These are phyloP conservation scores for Agrocybe pediades DNA, from an alignment of 768 basidiomycete genomes.

Conservation along the genomic window DNA sequence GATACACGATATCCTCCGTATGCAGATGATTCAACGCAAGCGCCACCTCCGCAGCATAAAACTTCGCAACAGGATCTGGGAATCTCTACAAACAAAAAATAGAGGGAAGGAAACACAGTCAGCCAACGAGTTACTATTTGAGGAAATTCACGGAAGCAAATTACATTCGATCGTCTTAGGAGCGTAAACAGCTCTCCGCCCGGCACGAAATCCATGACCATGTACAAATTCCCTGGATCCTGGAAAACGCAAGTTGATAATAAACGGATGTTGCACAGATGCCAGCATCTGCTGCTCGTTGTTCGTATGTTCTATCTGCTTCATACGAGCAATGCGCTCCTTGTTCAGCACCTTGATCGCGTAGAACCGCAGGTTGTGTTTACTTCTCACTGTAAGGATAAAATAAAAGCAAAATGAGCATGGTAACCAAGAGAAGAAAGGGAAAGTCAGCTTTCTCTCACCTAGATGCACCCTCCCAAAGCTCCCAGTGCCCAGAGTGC, in stretches of 20 bases:
- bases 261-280: slow-evolving; percentile 87
- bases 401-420: slow-evolving; percentile 9
- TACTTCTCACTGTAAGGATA: slow-evolving; percentile 78
- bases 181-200: slow-evolving; percentile 97
- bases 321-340: slow-evolving; percentile 87
- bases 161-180: slow-evolving; percentile 83
- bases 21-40: slow-evolving; percentile 92
- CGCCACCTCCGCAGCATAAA: slow-evolving; percentile 95
- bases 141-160: slow-evolving; percentile 27
- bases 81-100: slow-evolving; percentile 60
- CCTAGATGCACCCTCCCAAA: slow-evolving; percentile 96
- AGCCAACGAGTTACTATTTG: slow-evolving; percentile 10
- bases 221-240: slow-evolving; percentile 90
- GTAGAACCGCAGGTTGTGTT: slow-evolving; percentile 94
- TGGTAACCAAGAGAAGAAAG: slow-evolving; percentile 2
- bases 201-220: slow-evolving; percentile 97
- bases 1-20: slow-evolving; percentile 86
- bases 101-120: no score
- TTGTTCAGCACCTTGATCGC: slow-evolving; percentile 95
- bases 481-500: slow-evolving; percentile 91
- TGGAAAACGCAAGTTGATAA: slow-evolving; percentile 95
- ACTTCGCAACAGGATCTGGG: slow-evolving; percentile 96
- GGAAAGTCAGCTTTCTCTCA: slow-evolving; percentile 32
- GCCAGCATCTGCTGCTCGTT: slow-evolving; percentile 90
- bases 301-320: slow-evolving; percentile 97